A percentile compares a stretch with the other conserved stretches of the same genome.
These are phyloP conservation scores for Hyphodiscus hymeniophilus DNA, from an alignment of 495 filamentous ascomycete species.

Conservation along the genomic window DNA sequence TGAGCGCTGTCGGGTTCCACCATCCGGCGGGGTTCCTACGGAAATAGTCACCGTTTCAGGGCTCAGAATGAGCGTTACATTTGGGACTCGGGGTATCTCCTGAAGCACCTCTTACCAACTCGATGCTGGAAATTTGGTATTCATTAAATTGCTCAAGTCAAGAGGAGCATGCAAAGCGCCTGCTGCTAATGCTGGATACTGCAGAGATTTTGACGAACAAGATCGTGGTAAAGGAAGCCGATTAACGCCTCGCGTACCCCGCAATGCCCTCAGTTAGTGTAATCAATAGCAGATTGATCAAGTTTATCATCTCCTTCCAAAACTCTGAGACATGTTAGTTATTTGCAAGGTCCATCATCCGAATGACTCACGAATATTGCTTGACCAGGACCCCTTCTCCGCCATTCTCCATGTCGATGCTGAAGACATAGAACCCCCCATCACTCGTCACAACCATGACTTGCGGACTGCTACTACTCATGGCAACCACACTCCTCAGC, in stretches of 20 bases:
- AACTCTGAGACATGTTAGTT: slow-evolving; percentile 28
- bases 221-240: background rate
- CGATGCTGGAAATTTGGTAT: no score
- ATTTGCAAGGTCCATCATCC: background rate
- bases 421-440: slow-evolving; percentile 89
- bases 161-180: background rate
- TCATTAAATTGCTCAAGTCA: no score
- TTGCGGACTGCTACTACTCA: slow-evolving; percentile 86
- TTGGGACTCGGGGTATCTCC: no score
- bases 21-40: no score
- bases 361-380: slow-evolving; percentile 67
- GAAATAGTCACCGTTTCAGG: no score
- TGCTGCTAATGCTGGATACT: background rate
- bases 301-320: slow-evolving; percentile 43
- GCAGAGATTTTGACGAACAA: background rate
- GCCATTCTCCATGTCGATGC: slow-evolving; percentile 88
- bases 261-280: slow-evolving; percentile 14
- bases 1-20: no score
- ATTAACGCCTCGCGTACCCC: background rate
- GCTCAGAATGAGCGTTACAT: no score
- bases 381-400: slow-evolving; percentile 90
- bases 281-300: slow-evolving; percentile 27
- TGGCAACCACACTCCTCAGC: slow-evolving; percentile 82
- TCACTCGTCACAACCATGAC: slow-evolving; percentile 98
- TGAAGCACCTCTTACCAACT: no score